A percentile compares a stretch with the other conserved stretches of the same genome.
Conservation (phyloP, 2,329 filamentous ascomycete genomes). For the Parasarocladium wereldwijsianum region DNA sequence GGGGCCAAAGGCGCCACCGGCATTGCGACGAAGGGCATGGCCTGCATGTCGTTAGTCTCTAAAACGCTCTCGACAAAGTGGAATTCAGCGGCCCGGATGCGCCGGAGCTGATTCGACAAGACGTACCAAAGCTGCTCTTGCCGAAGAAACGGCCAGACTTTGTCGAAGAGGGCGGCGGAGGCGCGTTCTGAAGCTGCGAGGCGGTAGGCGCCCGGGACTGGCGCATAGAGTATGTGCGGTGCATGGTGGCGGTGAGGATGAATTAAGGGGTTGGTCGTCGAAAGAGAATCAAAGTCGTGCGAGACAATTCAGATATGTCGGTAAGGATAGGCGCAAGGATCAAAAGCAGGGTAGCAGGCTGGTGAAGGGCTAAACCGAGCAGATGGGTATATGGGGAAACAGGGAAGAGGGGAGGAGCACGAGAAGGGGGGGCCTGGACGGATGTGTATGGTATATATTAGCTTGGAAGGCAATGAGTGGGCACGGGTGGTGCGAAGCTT, state of each 20-base stretch:
- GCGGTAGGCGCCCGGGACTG: conserved; percentile 91
- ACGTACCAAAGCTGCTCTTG: conserved; percentile 70
- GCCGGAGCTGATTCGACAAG: not conserved
- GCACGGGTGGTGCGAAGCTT: conserved; percentile 3
- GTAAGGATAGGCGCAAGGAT: conserved; percentile 8
- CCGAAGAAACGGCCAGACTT: conserved; percentile 86
- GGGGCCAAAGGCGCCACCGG: conserved; percentile 62
- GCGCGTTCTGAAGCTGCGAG: conserved; percentile 76
- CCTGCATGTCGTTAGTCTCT: conserved; percentile 19
- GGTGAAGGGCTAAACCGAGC: no score
- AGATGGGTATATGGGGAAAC: conserved; percentile 4
- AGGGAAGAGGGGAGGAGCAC: conserved; percentile 1
- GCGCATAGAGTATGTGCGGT: conserved; percentile 99
- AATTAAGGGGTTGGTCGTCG: no score
- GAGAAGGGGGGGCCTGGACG: no score
- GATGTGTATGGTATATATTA: no score
- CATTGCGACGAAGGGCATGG: conserved; percentile 57
- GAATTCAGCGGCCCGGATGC: not conserved
- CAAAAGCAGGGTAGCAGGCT: conserved; percentile 8
- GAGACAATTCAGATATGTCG: no score
- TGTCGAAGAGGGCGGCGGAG: conserved; percentile 79
- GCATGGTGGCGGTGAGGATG: conserved; percentile 44
- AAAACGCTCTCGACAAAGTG: not conserved
- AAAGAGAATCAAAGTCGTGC: no score
- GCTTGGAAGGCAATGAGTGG: not conserved